phyloP scores from a whole-genome alignment of 345 rosid species.

The Rhizophora mangle region DNA sequence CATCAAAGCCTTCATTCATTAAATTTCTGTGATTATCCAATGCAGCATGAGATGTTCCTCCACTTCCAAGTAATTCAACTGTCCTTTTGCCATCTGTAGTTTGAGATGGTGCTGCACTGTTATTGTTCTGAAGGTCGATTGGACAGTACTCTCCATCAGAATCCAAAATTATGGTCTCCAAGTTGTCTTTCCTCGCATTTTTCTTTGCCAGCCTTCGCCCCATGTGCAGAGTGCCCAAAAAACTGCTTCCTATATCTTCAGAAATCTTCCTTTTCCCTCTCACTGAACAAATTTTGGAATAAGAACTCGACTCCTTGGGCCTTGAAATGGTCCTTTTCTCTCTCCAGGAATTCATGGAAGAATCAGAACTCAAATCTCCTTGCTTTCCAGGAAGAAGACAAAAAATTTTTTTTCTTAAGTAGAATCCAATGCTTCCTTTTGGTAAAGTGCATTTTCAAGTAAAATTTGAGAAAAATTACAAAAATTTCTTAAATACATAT shows the following conservation, averaged over 20 bases:
- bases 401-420: neutral
- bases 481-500: neutral
- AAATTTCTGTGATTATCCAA: constrained; percentile 19
- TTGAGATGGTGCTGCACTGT: constrained; percentile 10
- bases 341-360: constrained; percentile 30
- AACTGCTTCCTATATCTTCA: constrained; percentile 23
- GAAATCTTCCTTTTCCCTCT: constrained; percentile 31
- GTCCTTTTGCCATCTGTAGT: constrained; percentile 17
- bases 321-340: constrained; percentile 25
- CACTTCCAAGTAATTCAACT: constrained; percentile 25
- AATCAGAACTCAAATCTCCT: constrained; percentile 28
- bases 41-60: constrained; percentile 36
- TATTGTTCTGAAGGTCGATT: constrained; percentile 8
- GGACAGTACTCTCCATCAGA: constrained; percentile 40
- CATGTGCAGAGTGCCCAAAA: constrained; percentile 37
- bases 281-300: constrained; percentile 7
- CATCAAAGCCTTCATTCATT: constrained; percentile 30
- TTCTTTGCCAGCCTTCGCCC: constrained; percentile 48
- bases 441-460: neutral
- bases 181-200: constrained; percentile 26
- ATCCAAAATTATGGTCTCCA: constrained; percentile 33
- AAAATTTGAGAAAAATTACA: neutral
- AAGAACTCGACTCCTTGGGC: constrained; percentile 23
- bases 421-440: neutral
- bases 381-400: constrained; percentile 2